Evolutionary conservation across 1,284 basidiomycete genomes (phyloP).

Genomic region (Ustilago loliicola): DNA sequence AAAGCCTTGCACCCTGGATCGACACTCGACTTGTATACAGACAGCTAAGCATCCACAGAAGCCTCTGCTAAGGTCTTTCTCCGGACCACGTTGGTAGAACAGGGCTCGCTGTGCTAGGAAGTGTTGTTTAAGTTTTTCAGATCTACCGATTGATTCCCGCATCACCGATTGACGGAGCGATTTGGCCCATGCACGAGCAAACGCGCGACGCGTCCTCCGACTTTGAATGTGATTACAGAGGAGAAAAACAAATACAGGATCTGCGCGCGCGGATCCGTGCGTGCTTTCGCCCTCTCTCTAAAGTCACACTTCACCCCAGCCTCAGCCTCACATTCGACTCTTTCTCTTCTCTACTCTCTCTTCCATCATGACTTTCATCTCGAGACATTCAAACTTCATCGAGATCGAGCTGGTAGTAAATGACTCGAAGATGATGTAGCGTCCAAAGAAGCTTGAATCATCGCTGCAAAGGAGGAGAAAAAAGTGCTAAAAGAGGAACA

Average conservation of each 20-base stretch:
- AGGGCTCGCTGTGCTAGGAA: no score
- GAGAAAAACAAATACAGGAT: conserved; percentile 5
- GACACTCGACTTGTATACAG: no score
- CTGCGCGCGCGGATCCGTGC: conserved; percentile 16
- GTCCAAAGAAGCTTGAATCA: no score
- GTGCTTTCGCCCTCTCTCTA: conserved; percentile 1
- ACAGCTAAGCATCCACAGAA: no score
- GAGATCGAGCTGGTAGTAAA: no score
- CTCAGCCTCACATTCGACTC: not conserved
- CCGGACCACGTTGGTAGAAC: no score
- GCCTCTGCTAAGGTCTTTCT: no score
- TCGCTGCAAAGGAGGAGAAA: not conserved
- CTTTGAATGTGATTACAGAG: conserved; percentile 8
- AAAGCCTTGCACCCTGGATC: not conserved
- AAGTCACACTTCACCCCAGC: conserved; percentile 21
- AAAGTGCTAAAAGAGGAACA: not conserved
- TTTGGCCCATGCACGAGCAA: conserved; percentile 15
- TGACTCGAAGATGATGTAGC: no score
- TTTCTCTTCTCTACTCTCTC: not conserved
- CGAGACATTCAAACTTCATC: no score
- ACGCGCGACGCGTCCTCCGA: conserved; percentile 41
- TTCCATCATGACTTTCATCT: not conserved
- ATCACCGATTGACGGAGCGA: conserved; percentile 8
- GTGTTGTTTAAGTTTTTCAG: no score
- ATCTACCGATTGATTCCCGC: not conserved